Conservation (phyloP, 495 filamentous ascomycete genomes). For the Sabuloglossum arenarium region DNA sequence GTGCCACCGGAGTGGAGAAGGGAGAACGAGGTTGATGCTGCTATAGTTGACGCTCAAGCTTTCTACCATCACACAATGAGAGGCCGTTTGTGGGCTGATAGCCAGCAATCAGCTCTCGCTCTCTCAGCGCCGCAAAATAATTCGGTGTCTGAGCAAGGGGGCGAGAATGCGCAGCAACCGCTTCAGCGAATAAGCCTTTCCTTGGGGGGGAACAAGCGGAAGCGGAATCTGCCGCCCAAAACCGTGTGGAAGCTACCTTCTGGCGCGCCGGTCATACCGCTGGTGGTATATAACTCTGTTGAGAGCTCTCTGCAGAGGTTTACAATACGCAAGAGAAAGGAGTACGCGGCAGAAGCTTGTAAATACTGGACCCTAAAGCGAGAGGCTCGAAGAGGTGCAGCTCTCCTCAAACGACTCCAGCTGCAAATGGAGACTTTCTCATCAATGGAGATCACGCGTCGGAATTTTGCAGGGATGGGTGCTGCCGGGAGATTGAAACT, state of each 20-base stretch:
- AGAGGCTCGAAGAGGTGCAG: constrained; percentile 76
- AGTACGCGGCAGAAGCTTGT: constrained; percentile 80
- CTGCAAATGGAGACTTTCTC: constrained; percentile 88
- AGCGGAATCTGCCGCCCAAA: constrained; percentile 39
- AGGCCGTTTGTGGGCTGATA: constrained; percentile 74
- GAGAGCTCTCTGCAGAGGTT: constrained; percentile 64
- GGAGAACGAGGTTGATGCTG: constrained; percentile 57
- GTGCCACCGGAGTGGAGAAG: constrained; percentile 74
- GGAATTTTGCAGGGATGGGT: constrained; percentile 85
- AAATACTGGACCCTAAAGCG: constrained; percentile 97
- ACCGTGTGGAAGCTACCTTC: constrained; percentile 85
- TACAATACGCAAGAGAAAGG: constrained; percentile 61
- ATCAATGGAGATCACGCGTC: constrained; percentile 84
- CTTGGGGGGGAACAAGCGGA: constrained; percentile 56
- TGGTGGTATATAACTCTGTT: constrained; percentile 60
- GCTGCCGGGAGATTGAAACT: constrained; percentile 59
- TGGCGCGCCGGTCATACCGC: constrained; percentile 83
- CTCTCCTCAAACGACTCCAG: constrained; percentile 78
- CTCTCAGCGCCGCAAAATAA: constrained; percentile 43
- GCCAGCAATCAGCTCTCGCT: constrained; percentile 65
- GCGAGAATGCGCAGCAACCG: constrained; percentile 12
- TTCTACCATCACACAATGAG: constrained; percentile 80
- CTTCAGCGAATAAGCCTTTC: constrained; percentile 34
- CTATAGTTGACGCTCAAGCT: constrained; percentile 44
- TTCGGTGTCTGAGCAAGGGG: constrained; percentile 28